Percentiles rank a stretch among this genome's conserved stretches.
Conservation (phyloP, 202 grass and related monocot species). For the Schoenoplectus tabernaemontani region DNA sequence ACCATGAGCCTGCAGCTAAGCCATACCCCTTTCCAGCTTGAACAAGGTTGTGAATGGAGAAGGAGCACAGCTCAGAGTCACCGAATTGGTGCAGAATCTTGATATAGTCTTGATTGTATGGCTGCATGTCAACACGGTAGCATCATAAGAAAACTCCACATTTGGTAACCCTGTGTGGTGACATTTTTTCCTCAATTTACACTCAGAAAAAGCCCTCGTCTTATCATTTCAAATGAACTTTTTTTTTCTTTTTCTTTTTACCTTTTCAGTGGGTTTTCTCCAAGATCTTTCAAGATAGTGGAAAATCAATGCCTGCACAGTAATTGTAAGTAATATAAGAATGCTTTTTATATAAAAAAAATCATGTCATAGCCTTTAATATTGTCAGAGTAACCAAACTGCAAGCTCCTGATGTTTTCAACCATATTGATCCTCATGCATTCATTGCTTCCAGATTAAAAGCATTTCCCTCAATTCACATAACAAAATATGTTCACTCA, state of each 20-base stretch:
- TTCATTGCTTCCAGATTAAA: background rate
- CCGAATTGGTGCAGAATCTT: conserved; percentile 67
- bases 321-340: background rate
- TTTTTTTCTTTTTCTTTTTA: background rate
- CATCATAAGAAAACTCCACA: conserved; percentile 52
- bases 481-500: background rate
- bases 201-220: background rate
- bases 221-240: background rate
- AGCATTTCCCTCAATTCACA: background rate
- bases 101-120: conserved; percentile 61
- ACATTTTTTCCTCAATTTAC: conserved; percentile 7
- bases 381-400: background rate
- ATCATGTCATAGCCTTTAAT: background rate
- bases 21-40: conserved; percentile 63
- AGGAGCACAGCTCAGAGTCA: conserved; percentile 56
- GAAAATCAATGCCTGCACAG: conserved; percentile 62
- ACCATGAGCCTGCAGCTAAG: conserved; percentile 77
- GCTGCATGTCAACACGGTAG: conserved; percentile 78
- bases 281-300: conserved; percentile 91
- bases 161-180: conserved; percentile 39
- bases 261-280: conserved; percentile 57
- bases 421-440: background rate
- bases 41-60: conserved; percentile 94
- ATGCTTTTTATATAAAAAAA: background rate
- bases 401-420: background rate